Percentiles rank a stretch among this genome's conserved stretches.
phyloP scores from a whole-genome alignment of 352 stramenopile species.

The Globisporangium alternatum region DNA sequence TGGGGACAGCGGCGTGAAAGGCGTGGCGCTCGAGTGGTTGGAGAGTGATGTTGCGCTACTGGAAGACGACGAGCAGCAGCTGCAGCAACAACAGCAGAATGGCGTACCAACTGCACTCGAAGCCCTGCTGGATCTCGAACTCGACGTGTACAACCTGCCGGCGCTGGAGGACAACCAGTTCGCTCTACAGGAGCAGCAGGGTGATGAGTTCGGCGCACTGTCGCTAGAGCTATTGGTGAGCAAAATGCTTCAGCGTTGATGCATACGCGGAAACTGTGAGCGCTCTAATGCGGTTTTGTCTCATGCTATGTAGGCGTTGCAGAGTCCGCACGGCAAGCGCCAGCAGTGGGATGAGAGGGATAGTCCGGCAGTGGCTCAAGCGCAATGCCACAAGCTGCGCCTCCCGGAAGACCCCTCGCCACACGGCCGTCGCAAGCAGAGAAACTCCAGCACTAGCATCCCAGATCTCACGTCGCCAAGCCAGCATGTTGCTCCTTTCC shows the following conservation, averaged over 20 bases:
- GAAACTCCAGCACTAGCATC: conserved; percentile 1
- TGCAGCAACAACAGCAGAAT: neutral
- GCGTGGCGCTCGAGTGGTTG: neutral
- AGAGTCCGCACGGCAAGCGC: conserved; percentile 62
- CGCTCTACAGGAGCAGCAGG: conserved; percentile 14
- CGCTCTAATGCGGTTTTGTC: neutral
- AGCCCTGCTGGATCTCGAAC: conserved; percentile 43
- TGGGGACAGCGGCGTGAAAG: neutral
- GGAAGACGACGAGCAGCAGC: neutral
- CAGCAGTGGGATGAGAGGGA: conserved; percentile 48
- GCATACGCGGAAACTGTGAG: neutral
- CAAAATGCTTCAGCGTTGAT: neutral
- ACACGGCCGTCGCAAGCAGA: neutral
- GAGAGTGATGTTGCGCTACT: neutral
- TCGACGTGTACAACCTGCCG: conserved; percentile 31
- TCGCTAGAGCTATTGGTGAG: conserved; percentile 64
- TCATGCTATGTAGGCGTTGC: conserved; percentile 41
- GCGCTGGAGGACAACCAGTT: conserved; percentile 29
- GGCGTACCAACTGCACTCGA: conserved; percentile 31
- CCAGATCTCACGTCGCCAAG: conserved; percentile 43
- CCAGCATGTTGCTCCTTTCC: conserved; percentile 35
- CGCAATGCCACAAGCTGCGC: conserved; percentile 1
- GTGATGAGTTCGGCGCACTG: conserved; percentile 18
- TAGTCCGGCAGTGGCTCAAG: neutral
- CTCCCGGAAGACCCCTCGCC: conserved; percentile 23